Percentiles rank a stretch among this genome's conserved stretches.
These are phyloP conservation scores for Cichorium intybus DNA, from an alignment of 140 eudicot genomes.

Conservation along the genomic window DNA sequence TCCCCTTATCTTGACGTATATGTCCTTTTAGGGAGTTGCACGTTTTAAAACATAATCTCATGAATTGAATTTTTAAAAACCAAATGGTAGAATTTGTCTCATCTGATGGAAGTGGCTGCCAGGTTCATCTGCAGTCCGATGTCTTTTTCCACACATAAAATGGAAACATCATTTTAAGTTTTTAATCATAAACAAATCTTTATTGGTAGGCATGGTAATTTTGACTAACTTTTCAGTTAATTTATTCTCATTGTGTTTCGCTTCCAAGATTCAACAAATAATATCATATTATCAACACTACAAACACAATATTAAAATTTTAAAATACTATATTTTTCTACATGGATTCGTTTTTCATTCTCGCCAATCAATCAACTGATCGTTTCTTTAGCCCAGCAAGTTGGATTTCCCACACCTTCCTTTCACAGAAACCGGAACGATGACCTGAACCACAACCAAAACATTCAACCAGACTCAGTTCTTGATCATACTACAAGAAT, in stretches of 20 bases:
- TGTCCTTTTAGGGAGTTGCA: too few species aligned
- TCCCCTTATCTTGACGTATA: too few species aligned
- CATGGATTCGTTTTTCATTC: constrained; percentile 17
- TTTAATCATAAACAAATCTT: too few species aligned
- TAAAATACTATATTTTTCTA: background rate
- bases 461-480: constrained; percentile 31
- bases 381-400: constrained; percentile 46
- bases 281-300: background rate
- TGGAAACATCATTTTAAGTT: too few species aligned
- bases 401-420: constrained; percentile 49
- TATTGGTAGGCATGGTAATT: too few species aligned
- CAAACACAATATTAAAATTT: background rate
- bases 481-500: too few species aligned
- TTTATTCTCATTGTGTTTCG: too few species aligned
- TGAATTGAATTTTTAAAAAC: background rate
- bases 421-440: background rate
- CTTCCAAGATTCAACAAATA: background rate
- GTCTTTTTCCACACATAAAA: too few species aligned
- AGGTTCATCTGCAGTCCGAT: too few species aligned
- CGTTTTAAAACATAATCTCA: too few species aligned
- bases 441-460: background rate
- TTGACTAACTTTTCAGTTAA: too few species aligned
- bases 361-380: constrained; percentile 33
- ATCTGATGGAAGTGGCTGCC: constrained; percentile 4
- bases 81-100: background rate